Percentiles rank a stretch among this genome's conserved stretches.
Conservation (phyloP, 768 basidiomycete species). For the Boletus fagicola region DNA sequence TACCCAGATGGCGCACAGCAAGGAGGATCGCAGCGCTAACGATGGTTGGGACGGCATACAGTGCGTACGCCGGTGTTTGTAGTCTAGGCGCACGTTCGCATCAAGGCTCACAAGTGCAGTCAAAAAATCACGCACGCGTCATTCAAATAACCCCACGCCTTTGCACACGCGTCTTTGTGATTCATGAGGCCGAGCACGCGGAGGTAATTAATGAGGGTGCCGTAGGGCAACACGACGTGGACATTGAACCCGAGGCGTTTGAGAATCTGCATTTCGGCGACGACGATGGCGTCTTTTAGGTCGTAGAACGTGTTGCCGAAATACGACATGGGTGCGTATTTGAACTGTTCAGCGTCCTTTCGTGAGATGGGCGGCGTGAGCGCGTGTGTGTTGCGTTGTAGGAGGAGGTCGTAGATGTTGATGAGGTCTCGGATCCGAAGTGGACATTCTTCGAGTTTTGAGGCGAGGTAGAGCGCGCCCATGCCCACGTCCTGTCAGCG, state of each 20-base stretch:
- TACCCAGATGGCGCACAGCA: slow-evolving; percentile 63
- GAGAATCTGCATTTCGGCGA: slow-evolving; percentile 95
- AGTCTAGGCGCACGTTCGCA: slow-evolving; percentile 49
- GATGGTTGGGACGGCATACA: slow-evolving; percentile 87
- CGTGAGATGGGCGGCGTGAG: slow-evolving; percentile 27
- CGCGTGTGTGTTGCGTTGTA: slow-evolving; percentile 67
- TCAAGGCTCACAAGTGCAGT: not conserved
- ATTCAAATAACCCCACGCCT: slow-evolving; percentile 93
- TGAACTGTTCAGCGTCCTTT: slow-evolving; percentile 41
- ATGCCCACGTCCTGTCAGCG: slow-evolving; percentile 73
- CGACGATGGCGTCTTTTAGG: slow-evolving; percentile 89
- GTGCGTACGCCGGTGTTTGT: slow-evolving; percentile 89
- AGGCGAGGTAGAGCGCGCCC: slow-evolving; percentile 85
- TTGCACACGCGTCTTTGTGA: slow-evolving; percentile 64
- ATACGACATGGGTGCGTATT: slow-evolving; percentile 85
- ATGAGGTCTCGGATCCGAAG: slow-evolving; percentile 91
- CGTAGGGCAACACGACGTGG: slow-evolving; percentile 89
- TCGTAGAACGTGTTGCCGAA: slow-evolving; percentile 90
- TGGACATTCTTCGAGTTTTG: slow-evolving; percentile 91
- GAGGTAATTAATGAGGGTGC: slow-evolving; percentile 92
- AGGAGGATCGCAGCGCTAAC: slow-evolving; percentile 89
- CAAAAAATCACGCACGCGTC: slow-evolving; percentile 72
- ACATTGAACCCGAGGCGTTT: slow-evolving; percentile 96
- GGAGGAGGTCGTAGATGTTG: slow-evolving; percentile 88
- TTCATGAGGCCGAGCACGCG: slow-evolving; percentile 83